Evolutionary conservation across 306 rosid genomes (phyloP), one percentile per base, ranked within the genome.

Genomic region (Bauhinia variegata): DNA sequence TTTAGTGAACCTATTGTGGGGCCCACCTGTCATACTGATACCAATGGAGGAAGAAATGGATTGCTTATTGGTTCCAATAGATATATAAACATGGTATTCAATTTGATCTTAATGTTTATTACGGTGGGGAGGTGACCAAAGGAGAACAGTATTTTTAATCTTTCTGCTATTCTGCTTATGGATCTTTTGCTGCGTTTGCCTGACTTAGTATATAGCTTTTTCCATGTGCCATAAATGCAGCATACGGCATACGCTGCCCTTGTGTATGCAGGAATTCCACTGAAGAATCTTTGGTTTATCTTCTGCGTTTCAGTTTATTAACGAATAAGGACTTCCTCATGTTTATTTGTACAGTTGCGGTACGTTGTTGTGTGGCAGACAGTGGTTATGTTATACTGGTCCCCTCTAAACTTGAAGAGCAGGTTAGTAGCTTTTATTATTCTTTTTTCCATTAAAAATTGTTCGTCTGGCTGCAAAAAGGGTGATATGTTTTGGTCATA

Each of bases 181-280:
- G 60, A 69, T 65, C 33, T 13, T 64, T 68, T 63, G 19, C 51
- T 37, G 44, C 54, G 68, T 68, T 71, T 72, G 54, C 95, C 86
- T 88, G 80, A 88, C 92, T 28, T 58, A 37, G 15, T 72, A 36
- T 65, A 39, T 81, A 89, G 97, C 97, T 93, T 70, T 87, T 93
- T 60, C 95, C 97, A 38, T 89, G 97, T 78, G 96, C 97, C 68
- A 88, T 93, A 56, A 93, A 93, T 79, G 95, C 97, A 5, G 87
- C 96, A 57, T n/a, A n/a, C n/a, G n/a, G n/a, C n/a, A n/a, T 88
- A 97, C 16, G 95, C 97, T 74, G 96, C 98, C 42, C 85, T 89
- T 62, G 91, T 93, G 10, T 96, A 89, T 80, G 95, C 95, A 4
- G 97, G 97, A 82, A 84, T 90, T 70, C 97, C 98, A 62, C 79